Evolutionary conservation across 2,329 filamentous ascomycete genomes (phyloP), one percentile per base, ranked within the genome.

Genomic region (Hortaea werneckii): DNA sequence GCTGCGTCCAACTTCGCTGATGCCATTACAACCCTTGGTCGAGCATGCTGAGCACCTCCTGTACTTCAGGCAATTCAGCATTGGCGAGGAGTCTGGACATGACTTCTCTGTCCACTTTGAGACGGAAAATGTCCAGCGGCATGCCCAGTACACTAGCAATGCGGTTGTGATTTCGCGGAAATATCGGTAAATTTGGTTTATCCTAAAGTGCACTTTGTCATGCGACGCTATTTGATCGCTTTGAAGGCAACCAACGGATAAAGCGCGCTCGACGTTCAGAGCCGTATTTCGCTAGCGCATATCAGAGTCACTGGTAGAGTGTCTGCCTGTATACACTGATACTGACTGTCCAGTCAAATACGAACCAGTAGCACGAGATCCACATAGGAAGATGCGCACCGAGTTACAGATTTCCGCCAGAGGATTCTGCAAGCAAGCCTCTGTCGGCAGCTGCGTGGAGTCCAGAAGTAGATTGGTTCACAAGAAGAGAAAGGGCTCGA

Each of bases 231-330:
- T 46, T 43, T 1, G 46, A 51, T 34, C 49, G 51, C 6, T 49
- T 50, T 37, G 47, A 51, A 49, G 27, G 55, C 49, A 51, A 52
- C 30, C 50, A 58, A 26, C 50, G 50, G 34, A 47, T 68, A 41
- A 58, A 62, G 7, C 53, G 56, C 12, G 58, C 59, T 37, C 50
- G 67, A n/a, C 68, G 68, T 42, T 65, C 61, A 26, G 66, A 70
- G 13, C 65, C 66, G 1, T 67, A 67, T 40, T 71, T 70, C 46
- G 59, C 65, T 11, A 62, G 57, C 10, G 62, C 65, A 41, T 55
- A 69, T 54, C 57, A 45, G 62, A 69, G 28, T 58, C 61, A 1
- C 46, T 68, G 7, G 63, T 69, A 43, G 63, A 69, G 40, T 64
- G 63, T 41, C 49, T 70, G 52, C 61, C 62, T n/a, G 56, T 53